Percentiles rank a stretch among this genome's conserved stretches.
These are phyloP conservation scores for Saturnispora gosingensis DNA, from an alignment of 805 yeast genomes.

Conservation along the genomic window DNA sequence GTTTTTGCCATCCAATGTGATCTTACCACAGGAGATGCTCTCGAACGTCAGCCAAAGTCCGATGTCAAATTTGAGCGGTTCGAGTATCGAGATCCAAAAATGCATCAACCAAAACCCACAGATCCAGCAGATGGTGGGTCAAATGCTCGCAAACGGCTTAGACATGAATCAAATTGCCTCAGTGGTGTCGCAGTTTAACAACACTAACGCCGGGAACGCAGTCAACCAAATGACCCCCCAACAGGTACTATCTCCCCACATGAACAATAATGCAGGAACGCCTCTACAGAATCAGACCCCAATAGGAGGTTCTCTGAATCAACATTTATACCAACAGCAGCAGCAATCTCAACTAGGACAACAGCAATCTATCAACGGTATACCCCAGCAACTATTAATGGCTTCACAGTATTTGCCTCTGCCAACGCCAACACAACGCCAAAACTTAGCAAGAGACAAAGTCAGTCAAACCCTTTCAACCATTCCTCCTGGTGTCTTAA, in stretches of 20 bases:
- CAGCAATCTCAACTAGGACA: constrained; percentile 4
- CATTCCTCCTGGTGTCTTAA: constrained; percentile 61
- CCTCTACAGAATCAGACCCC: constrained; percentile 1
- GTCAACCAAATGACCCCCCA: not conserved
- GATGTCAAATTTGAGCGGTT: not conserved
- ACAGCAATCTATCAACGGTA: constrained; percentile 16
- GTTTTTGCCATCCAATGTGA: constrained; percentile 48
- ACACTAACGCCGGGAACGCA: not conserved
- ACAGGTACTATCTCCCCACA: not conserved
- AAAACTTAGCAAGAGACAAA: constrained; percentile 36
- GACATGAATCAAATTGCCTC: constrained; percentile 26
- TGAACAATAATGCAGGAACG: not conserved
- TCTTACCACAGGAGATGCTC: constrained; percentile 41
- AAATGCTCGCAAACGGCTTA: constrained; percentile 30
- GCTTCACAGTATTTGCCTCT: constrained; percentile 53
- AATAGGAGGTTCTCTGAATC: constrained; percentile 4
- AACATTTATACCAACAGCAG: constrained; percentile 5
- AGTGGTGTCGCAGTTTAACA: constrained; percentile 23
- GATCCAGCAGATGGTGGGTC: constrained; percentile 27
- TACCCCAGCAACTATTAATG: constrained; percentile 39
- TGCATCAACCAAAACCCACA: constrained; percentile 25
- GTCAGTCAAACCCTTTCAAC: constrained; percentile 52
- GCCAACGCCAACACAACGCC: constrained; percentile 25
- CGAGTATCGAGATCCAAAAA: constrained; percentile 17
- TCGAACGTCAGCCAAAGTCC: not conserved